These are phyloP conservation scores for Fusarium sp. DNA, from an alignment of 2,329 filamentous ascomycete species.

Conservation along the genomic window DNA sequence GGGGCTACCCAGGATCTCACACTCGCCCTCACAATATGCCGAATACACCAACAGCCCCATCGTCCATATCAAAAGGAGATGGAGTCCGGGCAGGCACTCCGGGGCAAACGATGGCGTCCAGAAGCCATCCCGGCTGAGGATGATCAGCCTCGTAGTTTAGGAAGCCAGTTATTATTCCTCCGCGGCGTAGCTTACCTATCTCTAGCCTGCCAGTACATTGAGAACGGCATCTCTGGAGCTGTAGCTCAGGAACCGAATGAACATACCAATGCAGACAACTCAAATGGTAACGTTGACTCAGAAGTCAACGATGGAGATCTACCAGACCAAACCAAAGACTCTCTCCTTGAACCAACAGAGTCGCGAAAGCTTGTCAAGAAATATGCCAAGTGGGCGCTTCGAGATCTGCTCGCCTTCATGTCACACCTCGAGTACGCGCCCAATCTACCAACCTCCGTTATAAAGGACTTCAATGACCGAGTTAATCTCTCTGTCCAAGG, in stretches of 20 bases:
- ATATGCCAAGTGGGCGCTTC: conserved; percentile 80
- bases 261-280: conserved; percentile 7
- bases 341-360: conserved; percentile 41
- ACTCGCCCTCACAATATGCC: conserved; percentile 68
- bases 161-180: conserved; percentile 81
- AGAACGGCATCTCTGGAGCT: conserved; percentile 61
- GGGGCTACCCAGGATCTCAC: conserved; percentile 79
- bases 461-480: conserved; percentile 68
- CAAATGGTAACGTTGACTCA: neutral
- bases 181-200: conserved; percentile 79
- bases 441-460: conserved; percentile 70
- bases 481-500: conserved; percentile 68
- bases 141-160: conserved; percentile 78
- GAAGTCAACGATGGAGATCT: conserved; percentile 5
- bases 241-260: conserved; percentile 7
- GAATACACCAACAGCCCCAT: conserved; percentile 67
- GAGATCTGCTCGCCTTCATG: conserved; percentile 80
- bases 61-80: conserved; percentile 63
- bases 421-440: conserved; percentile 84
- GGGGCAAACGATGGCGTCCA: conserved; percentile 46
- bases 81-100: conserved; percentile 57
- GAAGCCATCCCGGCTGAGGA: conserved; percentile 56
- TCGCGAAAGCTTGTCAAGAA: conserved; percentile 75
- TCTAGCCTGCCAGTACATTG: conserved; percentile 75
- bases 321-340: conserved; percentile 22